Base-by-base conservation (phyloP, 2,329 filamentous ascomycete genomes). In the Fusarium sp. region DNA sequence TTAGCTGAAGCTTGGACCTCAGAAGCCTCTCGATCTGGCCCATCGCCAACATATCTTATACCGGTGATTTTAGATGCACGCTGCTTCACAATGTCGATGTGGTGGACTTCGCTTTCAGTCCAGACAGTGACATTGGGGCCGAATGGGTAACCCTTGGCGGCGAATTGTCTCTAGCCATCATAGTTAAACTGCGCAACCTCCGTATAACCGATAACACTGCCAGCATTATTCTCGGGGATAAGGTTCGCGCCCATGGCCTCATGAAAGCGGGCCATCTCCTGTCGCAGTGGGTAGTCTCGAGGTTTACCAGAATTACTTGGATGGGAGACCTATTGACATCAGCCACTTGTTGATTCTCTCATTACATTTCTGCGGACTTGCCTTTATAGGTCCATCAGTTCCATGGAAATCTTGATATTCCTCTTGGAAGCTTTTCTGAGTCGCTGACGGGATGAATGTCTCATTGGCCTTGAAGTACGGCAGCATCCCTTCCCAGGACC, bases 21-120 rank as follows among this genome's bases (percentile, higher is more conserved):
- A 1, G 0, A 1, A 1, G 8, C 20, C 14, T 4, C 15, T 11
- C 33, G 2, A 6, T 2, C 12, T 4, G 2, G 1, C 0, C 7
- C 30, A 10, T 6, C 15, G 2, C 30, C 20, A 1, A 6, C 6
- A 54, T 54, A 15, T 20, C 52, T 11, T 37, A 35, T 37, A 0
- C 52, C 52, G 10, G 12, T 35, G 4, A 37, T 9, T 15, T 6
- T 6, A 4, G 32, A 10, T 9, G 32, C 52, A 4, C 32, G 32
- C 14, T 15, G 11, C n/a, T 7, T 6, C 14, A 2, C 32, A 15
- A 37, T 20, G 2, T 57, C 52, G n/a, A 57, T 37, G n/a, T 6
- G n/a, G 35, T 25, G 32, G 3, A 37, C 52, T 37, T 57, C 32
- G 11, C 52, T 57, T 22, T 57, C 52, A 10, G 52, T 25, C 52